Conservation (phyloP, 306 rosid species). For the Fragaria nilgerrensis region DNA sequence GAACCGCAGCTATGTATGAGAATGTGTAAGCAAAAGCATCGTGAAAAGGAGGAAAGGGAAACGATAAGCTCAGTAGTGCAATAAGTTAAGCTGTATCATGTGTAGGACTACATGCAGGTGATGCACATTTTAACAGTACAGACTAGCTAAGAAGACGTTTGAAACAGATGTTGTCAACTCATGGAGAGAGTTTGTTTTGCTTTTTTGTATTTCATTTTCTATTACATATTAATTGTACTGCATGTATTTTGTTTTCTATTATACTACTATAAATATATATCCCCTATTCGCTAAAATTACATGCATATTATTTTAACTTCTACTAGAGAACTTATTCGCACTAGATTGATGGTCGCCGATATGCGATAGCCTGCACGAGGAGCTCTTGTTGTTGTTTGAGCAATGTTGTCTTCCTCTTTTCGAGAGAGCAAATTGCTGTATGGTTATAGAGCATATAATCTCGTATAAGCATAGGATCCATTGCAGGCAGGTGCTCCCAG, state of each 20-base stretch:
- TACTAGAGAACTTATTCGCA: neutral
- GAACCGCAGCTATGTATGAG: neutral
- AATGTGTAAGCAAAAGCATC: neutral
- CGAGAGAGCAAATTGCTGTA: neutral
- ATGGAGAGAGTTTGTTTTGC: neutral
- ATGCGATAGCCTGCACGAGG: neutral
- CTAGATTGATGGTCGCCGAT: neutral
- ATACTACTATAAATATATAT: too few species aligned
- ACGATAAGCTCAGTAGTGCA: neutral
- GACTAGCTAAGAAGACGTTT: neutral
- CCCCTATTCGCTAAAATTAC: too few species aligned
- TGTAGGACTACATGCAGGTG: neutral
- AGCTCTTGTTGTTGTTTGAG: slow-evolving; percentile 3
- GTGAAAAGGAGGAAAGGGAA: neutral
- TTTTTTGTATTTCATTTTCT: too few species aligned
- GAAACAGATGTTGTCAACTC: neutral
- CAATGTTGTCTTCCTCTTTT: neutral
- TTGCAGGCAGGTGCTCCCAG: slow-evolving; percentile 7
- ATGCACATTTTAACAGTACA: neutral
- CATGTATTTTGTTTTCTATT: too few species aligned
- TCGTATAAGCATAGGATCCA: neutral
- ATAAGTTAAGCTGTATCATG: neutral
- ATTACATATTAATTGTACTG: too few species aligned
- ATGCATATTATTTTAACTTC: too few species aligned
- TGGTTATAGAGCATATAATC: neutral